Evolutionary conservation across 352 stramenopile genomes (phyloP).

Genomic region (Plasmopara viticola): DNA sequence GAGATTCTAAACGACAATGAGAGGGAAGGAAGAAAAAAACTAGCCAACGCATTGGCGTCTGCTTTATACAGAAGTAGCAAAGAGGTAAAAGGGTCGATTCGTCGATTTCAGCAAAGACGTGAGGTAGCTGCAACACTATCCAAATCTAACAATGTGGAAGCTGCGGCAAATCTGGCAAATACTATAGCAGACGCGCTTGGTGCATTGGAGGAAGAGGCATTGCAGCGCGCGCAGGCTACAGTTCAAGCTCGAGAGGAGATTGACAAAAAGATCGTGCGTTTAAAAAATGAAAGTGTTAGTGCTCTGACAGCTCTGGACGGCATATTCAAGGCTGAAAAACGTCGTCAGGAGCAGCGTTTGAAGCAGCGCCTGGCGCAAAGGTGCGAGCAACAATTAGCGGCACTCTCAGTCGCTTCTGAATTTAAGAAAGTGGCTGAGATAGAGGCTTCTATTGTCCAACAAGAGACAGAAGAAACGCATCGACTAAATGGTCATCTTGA

Average conservation of each 20-base stretch:
- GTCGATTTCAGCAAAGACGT: constrained; percentile 16
- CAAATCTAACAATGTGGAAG: constrained; percentile 9
- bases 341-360: constrained; percentile 21
- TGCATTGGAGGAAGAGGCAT: constrained; percentile 11
- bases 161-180: not conserved
- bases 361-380: constrained; percentile 24
- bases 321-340: constrained; percentile 19
- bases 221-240: constrained; percentile 2
- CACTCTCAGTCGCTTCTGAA: constrained; percentile 10
- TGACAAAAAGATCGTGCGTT: constrained; percentile 15
- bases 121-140: constrained; percentile 16
- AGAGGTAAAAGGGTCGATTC: constrained; percentile 12
- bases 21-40: constrained; percentile 2
- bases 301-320: constrained; percentile 10
- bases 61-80: constrained; percentile 15
- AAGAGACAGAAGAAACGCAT: constrained; percentile 16
- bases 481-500: constrained; percentile 25
- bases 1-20: constrained; percentile 8
- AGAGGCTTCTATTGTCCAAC: constrained; percentile 15
- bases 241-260: constrained; percentile 3
- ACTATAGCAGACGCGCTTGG: constrained; percentile 8
- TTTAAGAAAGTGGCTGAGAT: constrained; percentile 15
- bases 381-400: constrained; percentile 15
- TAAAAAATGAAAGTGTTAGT: constrained; percentile 17
- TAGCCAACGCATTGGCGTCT: constrained; percentile 12